Evolutionary conservation across 2,329 filamentous ascomycete genomes (phyloP), one percentile per base, ranked within the genome.

Genomic region (Hyphodiscus sp.): DNA sequence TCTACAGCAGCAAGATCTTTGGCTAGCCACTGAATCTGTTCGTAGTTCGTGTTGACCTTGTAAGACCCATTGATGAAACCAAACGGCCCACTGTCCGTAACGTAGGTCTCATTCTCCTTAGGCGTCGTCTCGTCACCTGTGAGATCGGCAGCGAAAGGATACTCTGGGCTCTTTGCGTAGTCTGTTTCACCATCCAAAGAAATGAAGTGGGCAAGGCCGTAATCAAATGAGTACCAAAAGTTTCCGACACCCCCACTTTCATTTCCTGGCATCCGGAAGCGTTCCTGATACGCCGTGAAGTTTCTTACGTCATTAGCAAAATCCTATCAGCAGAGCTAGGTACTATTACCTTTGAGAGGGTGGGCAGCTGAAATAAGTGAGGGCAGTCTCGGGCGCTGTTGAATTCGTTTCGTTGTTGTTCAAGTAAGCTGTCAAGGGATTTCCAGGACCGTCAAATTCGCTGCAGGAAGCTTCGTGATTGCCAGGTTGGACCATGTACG

Each of bases 211-310:
- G 73, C 76, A n/a, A 77, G 67, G 20, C 76, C 76, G 58, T 78
- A 78, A 67, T 79, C 75, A 59, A 78, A 79, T 1, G 73, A 76
- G 65, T 79, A 78, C 76, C 76, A 78, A 60, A 78, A 75, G 69
- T 77, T 78, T 50, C 73, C 69, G 10, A 77, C 73, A 33, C 76
- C 76, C 3, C 73, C 73, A 10, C 68, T 69, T 58, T 78, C 74
- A 1, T 60, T 55, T 20, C 76, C 76, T 1, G 76, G 74, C 73
- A 78, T 78, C 50, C 71, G 71, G 70, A 78, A 79, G 45, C 76
- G 74, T 63, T 78, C 67, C 58, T 77, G 73, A 38, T 53, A 59
- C 8, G 59, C 57, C 5, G 58, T 61, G 41, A 61, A 61, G 30
- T 61, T 61, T 51, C 58, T 59, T 11, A 20, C 19, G 1, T 8